phyloP scores from a whole-genome alignment of 2,329 filamentous ascomycete genomes.

The Talaromyces pinophilus region DNA sequence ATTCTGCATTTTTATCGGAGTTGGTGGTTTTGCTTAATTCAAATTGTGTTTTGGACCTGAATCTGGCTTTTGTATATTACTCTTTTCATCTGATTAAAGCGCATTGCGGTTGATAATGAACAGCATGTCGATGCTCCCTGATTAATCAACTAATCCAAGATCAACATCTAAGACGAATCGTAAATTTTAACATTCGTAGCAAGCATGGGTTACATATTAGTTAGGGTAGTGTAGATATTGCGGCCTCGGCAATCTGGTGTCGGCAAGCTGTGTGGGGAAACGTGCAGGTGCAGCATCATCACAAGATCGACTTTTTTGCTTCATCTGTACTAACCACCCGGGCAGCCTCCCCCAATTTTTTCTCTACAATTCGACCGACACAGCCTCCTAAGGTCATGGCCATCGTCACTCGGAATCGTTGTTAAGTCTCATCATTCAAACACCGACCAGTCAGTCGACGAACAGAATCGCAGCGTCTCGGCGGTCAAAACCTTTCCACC shows the following conservation, averaged over 20 bases:
- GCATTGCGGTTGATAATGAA: background rate
- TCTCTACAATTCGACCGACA: background rate
- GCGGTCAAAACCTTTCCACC: background rate
- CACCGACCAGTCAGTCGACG: background rate
- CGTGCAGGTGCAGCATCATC: background rate
- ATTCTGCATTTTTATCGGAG: constrained; percentile 16
- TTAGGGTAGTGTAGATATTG: background rate
- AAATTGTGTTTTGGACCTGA: background rate
- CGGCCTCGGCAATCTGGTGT: constrained; percentile 6
- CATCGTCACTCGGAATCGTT: background rate
- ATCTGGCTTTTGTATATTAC: constrained; percentile 15
- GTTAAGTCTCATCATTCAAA: background rate
- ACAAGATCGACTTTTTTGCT: constrained; percentile 21
- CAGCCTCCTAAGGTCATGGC: background rate
- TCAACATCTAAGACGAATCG: background rate
- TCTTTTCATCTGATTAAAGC: background rate
- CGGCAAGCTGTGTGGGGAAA: background rate
- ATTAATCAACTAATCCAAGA: background rate
- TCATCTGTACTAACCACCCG: background rate
- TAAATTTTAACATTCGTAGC: background rate
- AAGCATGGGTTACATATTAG: background rate
- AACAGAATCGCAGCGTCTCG: background rate
- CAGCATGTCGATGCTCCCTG: background rate
- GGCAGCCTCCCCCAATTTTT: background rate
- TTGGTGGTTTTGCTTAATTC: background rate